These are phyloP conservation scores for Nakaseomyces kungkrabaensis DNA, from an alignment of 1,139 yeast genomes.

Conservation along the genomic window DNA sequence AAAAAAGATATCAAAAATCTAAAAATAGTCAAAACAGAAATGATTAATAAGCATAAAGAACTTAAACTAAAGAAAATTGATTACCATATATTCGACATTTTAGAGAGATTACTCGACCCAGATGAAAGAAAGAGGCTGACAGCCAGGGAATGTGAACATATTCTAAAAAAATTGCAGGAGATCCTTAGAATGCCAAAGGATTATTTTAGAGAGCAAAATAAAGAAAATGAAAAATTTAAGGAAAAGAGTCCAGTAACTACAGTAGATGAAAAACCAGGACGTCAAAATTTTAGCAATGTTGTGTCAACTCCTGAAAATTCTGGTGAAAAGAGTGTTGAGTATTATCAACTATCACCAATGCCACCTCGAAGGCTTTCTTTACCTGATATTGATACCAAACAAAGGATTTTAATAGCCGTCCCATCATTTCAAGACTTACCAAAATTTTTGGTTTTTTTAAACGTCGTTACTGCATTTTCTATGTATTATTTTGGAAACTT, in stretches of 20 bases:
- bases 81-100: slow-evolving; percentile 32
- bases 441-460: background rate
- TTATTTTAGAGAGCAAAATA: background rate
- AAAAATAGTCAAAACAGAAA: slow-evolving; percentile 17
- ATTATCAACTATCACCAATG: background rate
- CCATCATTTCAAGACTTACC: background rate
- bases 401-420: background rate
- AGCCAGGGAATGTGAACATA: slow-evolving; percentile 33
- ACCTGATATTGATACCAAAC: background rate
- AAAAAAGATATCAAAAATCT: slow-evolving; percentile 34
- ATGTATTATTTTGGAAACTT: background rate
- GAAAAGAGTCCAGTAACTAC: background rate
- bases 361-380: background rate
- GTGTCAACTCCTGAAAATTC: background rate
- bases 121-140: slow-evolving; percentile 37
- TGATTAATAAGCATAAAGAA: slow-evolving; percentile 15
- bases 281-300: background rate
- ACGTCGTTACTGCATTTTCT: background rate
- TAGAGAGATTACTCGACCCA: slow-evolving; percentile 31
- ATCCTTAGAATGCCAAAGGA: background rate
- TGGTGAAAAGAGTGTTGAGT: background rate
- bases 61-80: slow-evolving; percentile 30
- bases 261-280: background rate
- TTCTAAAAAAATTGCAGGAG: slow-evolving; percentile 20
- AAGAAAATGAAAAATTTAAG: background rate